Evolutionary conservation across 73 alveolate species (phyloP).

Genomic region (Paramecium primaurelia): DNA sequence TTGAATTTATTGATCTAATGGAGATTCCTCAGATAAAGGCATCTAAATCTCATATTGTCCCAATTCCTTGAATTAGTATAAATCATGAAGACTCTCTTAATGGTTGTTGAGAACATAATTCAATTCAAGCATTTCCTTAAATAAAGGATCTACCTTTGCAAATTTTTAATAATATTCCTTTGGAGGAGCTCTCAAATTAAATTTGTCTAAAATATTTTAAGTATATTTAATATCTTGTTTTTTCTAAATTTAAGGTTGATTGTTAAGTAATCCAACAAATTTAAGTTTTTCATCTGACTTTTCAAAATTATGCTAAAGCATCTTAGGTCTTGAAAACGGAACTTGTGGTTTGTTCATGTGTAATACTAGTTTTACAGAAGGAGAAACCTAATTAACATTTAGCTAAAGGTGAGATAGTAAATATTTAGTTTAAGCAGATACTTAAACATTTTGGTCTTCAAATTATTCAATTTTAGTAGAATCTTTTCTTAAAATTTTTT

Average conservation of each 20-base stretch:
- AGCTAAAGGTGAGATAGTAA: conserved; percentile 9
- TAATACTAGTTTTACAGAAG: not conserved
- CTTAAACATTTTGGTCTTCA: not conserved
- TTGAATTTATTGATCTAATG: not conserved
- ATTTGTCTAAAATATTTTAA: conserved; percentile 39
- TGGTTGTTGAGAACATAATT: conserved; percentile 49
- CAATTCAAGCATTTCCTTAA: conserved; percentile 59
- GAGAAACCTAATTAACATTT: conserved; percentile 36
- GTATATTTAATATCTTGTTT: conserved; percentile 28
- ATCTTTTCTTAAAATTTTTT: not conserved
- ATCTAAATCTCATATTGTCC: not conserved
- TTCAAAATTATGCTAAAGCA: conserved; percentile 28
- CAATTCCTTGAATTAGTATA: not conserved
- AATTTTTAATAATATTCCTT: conserved; percentile 60
- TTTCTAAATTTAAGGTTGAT: not conserved
- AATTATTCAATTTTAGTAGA: conserved; percentile 13
- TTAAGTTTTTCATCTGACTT: conserved; percentile 20
- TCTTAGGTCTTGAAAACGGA: conserved; percentile 38
- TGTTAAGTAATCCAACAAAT: not conserved
- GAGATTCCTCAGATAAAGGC: not conserved
- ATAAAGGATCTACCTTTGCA: conserved; percentile 50
- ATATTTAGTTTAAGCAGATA: conserved; percentile 31
- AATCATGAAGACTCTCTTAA: conserved; percentile 53
- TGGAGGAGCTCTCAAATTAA: conserved; percentile 56
- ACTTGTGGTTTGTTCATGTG: conserved; percentile 36